A percentile compares a stretch with the other conserved stretches of the same genome.
These are phyloP conservation scores for Neonectria coccinea DNA, from an alignment of 2,329 filamentous ascomycete genomes.

Conservation along the genomic window DNA sequence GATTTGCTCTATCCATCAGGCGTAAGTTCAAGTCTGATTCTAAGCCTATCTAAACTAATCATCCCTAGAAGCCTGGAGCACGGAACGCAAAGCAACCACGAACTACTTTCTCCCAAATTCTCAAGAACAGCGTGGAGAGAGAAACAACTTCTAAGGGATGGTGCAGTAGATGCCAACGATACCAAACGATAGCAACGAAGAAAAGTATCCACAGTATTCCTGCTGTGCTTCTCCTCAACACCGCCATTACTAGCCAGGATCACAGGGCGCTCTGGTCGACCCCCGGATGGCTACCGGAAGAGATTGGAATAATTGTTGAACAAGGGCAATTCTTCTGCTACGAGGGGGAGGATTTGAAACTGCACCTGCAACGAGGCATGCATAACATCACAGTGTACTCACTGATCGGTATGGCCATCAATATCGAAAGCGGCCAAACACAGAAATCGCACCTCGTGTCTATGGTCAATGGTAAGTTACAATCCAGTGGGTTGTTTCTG, in stretches of 20 bases:
- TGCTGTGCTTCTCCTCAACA: constrained; percentile 89
- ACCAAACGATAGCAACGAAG: constrained; percentile 86
- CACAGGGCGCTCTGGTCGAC: constrained; percentile 87
- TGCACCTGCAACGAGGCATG: constrained; percentile 81
- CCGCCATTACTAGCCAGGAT: constrained; percentile 77
- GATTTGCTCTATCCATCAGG: constrained; percentile 82
- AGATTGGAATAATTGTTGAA: constrained; percentile 92
- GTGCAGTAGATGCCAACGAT: constrained; percentile 91
- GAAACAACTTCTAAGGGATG: constrained; percentile 91
- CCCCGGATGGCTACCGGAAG: constrained; percentile 90
- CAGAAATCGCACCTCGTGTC: constrained; percentile 93
- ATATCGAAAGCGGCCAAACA: constrained; percentile 86
- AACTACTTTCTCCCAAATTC: constrained; percentile 84
- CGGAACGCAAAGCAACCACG: constrained; percentile 64
- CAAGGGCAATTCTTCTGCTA: constrained; percentile 95
- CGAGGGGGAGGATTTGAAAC: constrained; percentile 87
- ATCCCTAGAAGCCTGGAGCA: constrained; percentile 57
- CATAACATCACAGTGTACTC: constrained; percentile 91
- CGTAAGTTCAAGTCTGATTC: constrained; percentile 41
- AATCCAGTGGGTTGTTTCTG: neutral
- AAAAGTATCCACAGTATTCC: constrained; percentile 88
- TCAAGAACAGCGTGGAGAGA: constrained; percentile 93
- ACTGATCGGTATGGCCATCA: constrained; percentile 87
- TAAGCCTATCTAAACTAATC: constrained; percentile 18
- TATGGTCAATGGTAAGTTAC: constrained; percentile 78